These are phyloP conservation scores for Leishmania arabica DNA, from an alignment of 208 protist genomes.

Conservation along the genomic window DNA sequence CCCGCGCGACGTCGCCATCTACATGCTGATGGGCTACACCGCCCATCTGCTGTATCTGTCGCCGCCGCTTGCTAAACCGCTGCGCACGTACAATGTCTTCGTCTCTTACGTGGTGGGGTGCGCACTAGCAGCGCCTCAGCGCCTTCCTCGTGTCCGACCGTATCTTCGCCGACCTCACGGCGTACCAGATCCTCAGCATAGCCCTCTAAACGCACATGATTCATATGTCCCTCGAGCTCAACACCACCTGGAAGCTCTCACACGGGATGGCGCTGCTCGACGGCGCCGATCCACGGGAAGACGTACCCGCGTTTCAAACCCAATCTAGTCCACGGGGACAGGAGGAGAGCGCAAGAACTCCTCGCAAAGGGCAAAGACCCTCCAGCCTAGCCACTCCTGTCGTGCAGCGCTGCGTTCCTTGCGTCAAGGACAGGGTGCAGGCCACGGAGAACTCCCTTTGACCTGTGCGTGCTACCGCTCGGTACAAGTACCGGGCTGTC, in stretches of 20 bases:
- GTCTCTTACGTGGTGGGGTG: constrained; percentile 45
- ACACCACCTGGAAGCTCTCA: neutral
- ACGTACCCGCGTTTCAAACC: constrained; percentile 11
- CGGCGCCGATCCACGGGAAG: constrained; percentile 84
- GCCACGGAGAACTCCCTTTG: neutral
- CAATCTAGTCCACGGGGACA: too few relatives aligned
- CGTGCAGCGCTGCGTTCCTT: neutral
- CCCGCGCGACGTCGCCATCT: constrained; percentile 38
- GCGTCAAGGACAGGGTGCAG: neutral
- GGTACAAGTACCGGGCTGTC: too few relatives aligned
- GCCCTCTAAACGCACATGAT: constrained; percentile 48
- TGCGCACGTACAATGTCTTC: constrained; percentile 84
- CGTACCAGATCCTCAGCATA: constrained; percentile 79
- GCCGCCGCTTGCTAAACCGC: constrained; percentile 86
- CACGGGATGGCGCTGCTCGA: constrained; percentile 36
- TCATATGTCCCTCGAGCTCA: constrained; percentile 90
- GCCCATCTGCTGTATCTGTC: constrained; percentile 85
- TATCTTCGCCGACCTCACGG: constrained; percentile 84
- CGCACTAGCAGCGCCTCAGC: constrained; percentile 57
- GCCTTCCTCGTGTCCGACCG: constrained; percentile 51
- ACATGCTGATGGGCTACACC: constrained; percentile 68
- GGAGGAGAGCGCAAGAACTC: too few relatives aligned
- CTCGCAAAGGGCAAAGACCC: neutral
- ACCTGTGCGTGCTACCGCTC: neutral
- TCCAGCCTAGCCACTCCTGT: neutral